Evolutionary conservation across 768 basidiomycete species (phyloP).

Genomic region (Phlebiopsis flavidoalba): DNA sequence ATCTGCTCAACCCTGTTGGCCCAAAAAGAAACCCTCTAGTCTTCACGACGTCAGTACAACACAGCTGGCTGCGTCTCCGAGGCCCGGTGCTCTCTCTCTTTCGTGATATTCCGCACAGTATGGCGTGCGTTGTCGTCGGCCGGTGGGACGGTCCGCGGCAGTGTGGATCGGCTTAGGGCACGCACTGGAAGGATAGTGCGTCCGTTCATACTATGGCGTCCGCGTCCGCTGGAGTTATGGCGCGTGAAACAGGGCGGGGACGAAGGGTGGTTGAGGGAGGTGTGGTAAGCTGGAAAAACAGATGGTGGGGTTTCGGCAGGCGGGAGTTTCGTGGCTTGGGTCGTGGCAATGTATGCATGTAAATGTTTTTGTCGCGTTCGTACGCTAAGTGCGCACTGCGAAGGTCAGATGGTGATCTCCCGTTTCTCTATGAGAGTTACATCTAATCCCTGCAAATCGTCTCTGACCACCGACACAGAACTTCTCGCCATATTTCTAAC

Average conservation of each 20-base stretch:
- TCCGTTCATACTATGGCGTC: conserved; percentile 86
- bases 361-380: conserved; percentile 23
- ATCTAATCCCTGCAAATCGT: conserved; percentile 87
- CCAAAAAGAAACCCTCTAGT: too few species aligned
- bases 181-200: conserved; percentile 99
- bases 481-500: conserved; percentile 97
- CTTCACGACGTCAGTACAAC: conserved; percentile 96
- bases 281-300: conserved; percentile 46
- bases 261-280: conserved; percentile 28
- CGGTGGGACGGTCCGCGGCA: conserved; percentile 65
- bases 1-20: conserved; percentile 92
- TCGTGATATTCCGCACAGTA: conserved; percentile 75
- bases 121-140: conserved; percentile 47
- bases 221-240: conserved; percentile 59
- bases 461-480: conserved; percentile 94
- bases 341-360: conserved; percentile 72
- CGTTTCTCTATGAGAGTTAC: conserved; percentile 89
- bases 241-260: conserved; percentile 12
- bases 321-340: conserved; percentile 59
- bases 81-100: conserved; percentile 71
- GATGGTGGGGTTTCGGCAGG: conserved; percentile 69
- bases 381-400: background rate
- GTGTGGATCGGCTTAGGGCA: conserved; percentile 68
- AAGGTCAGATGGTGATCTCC: conserved; percentile 81
- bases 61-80: conserved; percentile 93